Base-by-base conservation (phyloP, 352 stramenopile species). In the Peronospora farinosa region DNA sequence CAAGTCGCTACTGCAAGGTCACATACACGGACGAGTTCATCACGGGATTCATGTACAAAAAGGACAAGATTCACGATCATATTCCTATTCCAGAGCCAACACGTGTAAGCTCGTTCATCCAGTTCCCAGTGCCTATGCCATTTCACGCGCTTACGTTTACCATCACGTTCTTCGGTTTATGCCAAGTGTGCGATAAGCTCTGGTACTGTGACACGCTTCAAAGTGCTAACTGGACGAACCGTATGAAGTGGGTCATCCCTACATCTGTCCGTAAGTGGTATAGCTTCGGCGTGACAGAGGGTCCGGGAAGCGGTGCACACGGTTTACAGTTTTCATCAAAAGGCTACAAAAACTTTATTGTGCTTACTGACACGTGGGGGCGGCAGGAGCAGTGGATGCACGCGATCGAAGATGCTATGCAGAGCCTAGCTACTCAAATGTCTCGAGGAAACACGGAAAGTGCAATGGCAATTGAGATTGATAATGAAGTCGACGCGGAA, bases 211-310 rank as follows among this genome's bases (percentile, higher is more conserved):
- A 93, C 41, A 91, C 83, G 7, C 54, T 93, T 25, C 72, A 87
- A 47, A 90, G 75, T 16, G 59, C 83, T 0, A 93, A 93, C 51
- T 93, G 83, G 83, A 57, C 74, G 27, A 91, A 66, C 27, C 79
- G 83, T n/a, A 92, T 93, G 83, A 93, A 93, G 57, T 93, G 83
- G 83, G 80, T 93, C 42, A 89, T 93, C 32, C 83, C 83, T 1
- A 93, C 80, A 7, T 90, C 80, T 1, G 78, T 82, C 12, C 78
- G 80, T 6, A 93, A 93, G 48, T 93, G 83, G 83, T 93, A 93
- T 58, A 89, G 74, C 51, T 93, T 93, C 53, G 81, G 81, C 0
- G 69, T 88, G 12, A 79, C 69, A 7, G 79, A 87, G 40, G 80
- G 83, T 1, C 83, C 83, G 7, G 83, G 83, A 10, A 89, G 80